phyloP scores from a whole-genome alignment of 768 basidiomycete species.

The Hemileccinum impolitum region DNA sequence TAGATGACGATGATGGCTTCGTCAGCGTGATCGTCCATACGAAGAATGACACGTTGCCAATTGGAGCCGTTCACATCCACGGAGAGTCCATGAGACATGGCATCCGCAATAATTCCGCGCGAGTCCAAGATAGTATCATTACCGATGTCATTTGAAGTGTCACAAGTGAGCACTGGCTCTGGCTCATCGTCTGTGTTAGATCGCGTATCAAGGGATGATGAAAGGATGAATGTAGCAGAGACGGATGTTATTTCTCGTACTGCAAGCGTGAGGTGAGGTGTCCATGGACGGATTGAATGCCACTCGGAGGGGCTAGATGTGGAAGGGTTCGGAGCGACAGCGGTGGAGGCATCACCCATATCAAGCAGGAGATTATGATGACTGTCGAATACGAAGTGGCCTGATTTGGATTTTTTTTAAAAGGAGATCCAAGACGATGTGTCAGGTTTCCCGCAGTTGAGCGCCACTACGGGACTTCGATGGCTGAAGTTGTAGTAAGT shows the following conservation, averaged over 20 bases:
- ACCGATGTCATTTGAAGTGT: slow-evolving; percentile 36
- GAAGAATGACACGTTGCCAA: slow-evolving; percentile 78
- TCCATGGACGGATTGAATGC: slow-evolving; percentile 77
- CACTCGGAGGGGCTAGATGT: slow-evolving; percentile 39
- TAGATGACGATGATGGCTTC: slow-evolving; percentile 92
- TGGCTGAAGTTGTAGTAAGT: slow-evolving; percentile 1
- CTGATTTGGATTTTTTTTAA: too few relatives aligned
- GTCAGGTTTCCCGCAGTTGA: neutral
- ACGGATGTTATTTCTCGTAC: slow-evolving; percentile 84
- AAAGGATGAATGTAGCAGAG: slow-evolving; percentile 68
- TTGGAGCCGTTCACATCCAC: slow-evolving; percentile 77
- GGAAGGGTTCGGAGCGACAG: slow-evolving; percentile 10
- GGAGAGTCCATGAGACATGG: slow-evolving; percentile 69
- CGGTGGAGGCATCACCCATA: slow-evolving; percentile 17
- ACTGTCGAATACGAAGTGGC: too few relatives aligned
- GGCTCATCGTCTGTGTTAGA: slow-evolving; percentile 13
- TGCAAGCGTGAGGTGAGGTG: slow-evolving; percentile 62
- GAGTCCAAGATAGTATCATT: slow-evolving; percentile 30
- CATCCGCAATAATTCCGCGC: slow-evolving; percentile 55
- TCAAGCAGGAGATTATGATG: neutral
- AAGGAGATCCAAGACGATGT: too few relatives aligned
- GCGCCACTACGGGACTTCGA: neutral
- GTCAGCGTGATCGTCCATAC: slow-evolving; percentile 75
- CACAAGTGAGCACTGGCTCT: slow-evolving; percentile 29
- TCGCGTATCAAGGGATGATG: slow-evolving; percentile 43